These are phyloP conservation scores for Bondarzewia mesenterica DNA, from an alignment of 1,284 basidiomycete species.

Conservation along the genomic window DNA sequence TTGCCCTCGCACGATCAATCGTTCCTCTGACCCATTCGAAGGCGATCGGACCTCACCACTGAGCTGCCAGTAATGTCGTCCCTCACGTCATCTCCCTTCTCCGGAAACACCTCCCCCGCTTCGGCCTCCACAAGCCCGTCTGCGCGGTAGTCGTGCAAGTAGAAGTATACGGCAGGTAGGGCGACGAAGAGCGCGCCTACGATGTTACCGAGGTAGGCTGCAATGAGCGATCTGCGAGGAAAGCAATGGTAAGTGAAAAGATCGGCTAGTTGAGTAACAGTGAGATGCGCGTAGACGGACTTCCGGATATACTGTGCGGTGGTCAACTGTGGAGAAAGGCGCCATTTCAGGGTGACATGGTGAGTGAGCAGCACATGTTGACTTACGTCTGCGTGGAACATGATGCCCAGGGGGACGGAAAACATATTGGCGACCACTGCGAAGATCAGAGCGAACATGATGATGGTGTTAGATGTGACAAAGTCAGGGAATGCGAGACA, in stretches of 20 bases:
- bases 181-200: conserved; percentile 59
- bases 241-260: not conserved
- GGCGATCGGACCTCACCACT: too few species aligned
- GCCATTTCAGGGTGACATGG: conserved; percentile 8
- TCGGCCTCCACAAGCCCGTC: conserved; percentile 32
- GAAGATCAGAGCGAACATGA: not conserved
- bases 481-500: too few species aligned
- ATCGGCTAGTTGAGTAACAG: too few species aligned
- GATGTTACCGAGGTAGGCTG: conserved; percentile 61
- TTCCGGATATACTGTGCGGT: conserved; percentile 59
- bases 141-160: conserved; percentile 41
- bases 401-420: conserved; percentile 62
- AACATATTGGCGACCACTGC: conserved; percentile 70
- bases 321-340: conserved; percentile 33
- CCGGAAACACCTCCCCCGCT: conserved; percentile 9
- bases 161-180: conserved; percentile 54
- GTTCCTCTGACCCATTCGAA: too few species aligned
- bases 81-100: too few species aligned
- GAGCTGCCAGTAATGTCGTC: too few species aligned
- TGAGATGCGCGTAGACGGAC: conserved; percentile 26
- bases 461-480: too few species aligned
- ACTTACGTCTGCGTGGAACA: conserved; percentile 58
- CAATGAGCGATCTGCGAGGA: conserved; percentile 49
- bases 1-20: too few species aligned
- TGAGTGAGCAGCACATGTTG: conserved; percentile 2